Base-by-base conservation (phyloP, 495 filamentous ascomycete species). In the Aspergillus biplanus region DNA sequence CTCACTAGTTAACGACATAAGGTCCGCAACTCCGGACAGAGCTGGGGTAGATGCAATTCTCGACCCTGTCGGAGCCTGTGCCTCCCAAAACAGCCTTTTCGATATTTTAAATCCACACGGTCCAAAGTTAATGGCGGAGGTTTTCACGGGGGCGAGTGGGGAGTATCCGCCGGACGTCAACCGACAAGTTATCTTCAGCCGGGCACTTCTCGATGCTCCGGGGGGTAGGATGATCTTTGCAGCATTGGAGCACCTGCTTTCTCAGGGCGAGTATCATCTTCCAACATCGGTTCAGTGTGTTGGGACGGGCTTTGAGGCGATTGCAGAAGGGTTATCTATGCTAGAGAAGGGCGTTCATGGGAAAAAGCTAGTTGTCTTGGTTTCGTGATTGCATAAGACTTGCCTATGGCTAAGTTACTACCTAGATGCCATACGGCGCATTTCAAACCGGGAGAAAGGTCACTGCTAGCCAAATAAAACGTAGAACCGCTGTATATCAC, bases 11-110 rank as follows among this genome's bases (percentile, higher is more conserved):
- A 8, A 32, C 4, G 52, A 11, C 13, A 35, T 56, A 31, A 12
- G 9, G 6, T 7, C 52, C 7, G 52, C 33, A 39, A 56, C 52
- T 18, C 15, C 33, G 13, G 5, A 34, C 8, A 11, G 52, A 6
- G 52, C 52, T n/a, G 52, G 52, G 1, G 32, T 56, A 7, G 52
- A 56, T n/a, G 52, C 52, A n/a, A 56, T 56, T 16, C 7, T 56
- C n/a, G 52, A 56, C n/a, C 32, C 52, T 6, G 52, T 56, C 4
- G 52, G 52, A 0, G 52, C 52, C 5, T 21, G 6, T 12, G 52
- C 52, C n/a, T 9, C 6, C 32, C 52, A 56, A 18, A 31, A 15
- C 6, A 33, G 15, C 8, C 3, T 56, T 13, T 37, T 56, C 6
- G n/a, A 33, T 1, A 5, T 33, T 0, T 35, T 56, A 1, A 37